Evolutionary conservation across 2,329 filamentous ascomycete species (phyloP).

Genomic region (Colletotrichum echinochloae): DNA sequence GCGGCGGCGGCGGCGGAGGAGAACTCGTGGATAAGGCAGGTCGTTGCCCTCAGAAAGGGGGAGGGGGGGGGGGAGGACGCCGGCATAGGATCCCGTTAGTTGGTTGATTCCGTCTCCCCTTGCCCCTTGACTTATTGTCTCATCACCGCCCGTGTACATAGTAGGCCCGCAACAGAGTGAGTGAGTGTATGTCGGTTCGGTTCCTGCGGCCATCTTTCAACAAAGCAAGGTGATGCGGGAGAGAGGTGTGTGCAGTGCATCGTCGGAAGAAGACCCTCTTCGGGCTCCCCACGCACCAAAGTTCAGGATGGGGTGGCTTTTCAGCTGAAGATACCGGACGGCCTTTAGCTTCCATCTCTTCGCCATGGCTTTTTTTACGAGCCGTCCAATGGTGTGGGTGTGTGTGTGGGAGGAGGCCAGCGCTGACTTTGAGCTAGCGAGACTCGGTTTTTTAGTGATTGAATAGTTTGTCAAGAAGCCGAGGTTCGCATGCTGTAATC

Average conservation of each 20-base stretch:
- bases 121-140: background rate
- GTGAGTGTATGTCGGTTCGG: background rate
- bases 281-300: background rate
- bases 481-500: background rate
- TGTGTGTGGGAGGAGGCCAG: background rate
- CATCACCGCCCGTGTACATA: too few species aligned
- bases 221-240: background rate
- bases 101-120: background rate
- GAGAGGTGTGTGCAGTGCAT: background rate
- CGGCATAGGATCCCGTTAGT: background rate
- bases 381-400: background rate
- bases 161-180: background rate
- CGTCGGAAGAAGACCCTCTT: too few species aligned
- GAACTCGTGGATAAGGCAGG: background rate
- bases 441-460: background rate
- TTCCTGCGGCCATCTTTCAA: background rate
- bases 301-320: background rate
- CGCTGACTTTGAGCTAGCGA: background rate
- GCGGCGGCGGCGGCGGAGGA: too few species aligned
- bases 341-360: background rate
- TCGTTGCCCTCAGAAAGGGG: too few species aligned
- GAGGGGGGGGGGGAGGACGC: too few species aligned
- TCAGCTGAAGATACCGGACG: conserved; percentile 12
- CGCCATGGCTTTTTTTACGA: background rate
- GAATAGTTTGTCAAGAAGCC: background rate